Percentiles rank a stretch among this genome's conserved stretches.
These are phyloP conservation scores for Cryptococcus jaspeensis DNA, from an alignment of 1,284 basidiomycete genomes.

Conservation along the genomic window DNA sequence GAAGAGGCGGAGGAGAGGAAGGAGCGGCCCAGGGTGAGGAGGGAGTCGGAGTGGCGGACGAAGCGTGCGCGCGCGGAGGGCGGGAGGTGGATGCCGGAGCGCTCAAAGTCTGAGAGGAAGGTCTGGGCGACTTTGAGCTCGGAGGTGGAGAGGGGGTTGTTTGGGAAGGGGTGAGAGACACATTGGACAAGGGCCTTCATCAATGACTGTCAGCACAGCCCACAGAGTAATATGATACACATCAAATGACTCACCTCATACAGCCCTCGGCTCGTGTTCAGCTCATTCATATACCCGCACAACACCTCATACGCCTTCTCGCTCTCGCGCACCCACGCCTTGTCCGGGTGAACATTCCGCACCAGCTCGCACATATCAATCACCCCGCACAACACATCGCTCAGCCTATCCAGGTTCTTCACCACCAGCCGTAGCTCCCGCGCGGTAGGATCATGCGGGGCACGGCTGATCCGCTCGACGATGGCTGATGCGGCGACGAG, in stretches of 20 bases:
- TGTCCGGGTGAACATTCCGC: slow-evolving; percentile 87
- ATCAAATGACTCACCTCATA: slow-evolving; percentile 65
- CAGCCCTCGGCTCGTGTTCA: slow-evolving; percentile 91
- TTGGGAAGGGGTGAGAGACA: slow-evolving; percentile 32
- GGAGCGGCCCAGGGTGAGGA: slow-evolving; percentile 80
- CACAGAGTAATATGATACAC: neutral
- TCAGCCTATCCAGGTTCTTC: slow-evolving; percentile 90
- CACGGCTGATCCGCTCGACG: slow-evolving; percentile 52
- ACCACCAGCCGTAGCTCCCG: slow-evolving; percentile 75
- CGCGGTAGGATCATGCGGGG: slow-evolving; percentile 37
- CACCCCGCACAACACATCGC: slow-evolving; percentile 90
- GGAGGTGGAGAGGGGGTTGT: slow-evolving; percentile 37
- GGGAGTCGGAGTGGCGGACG: slow-evolving; percentile 85
- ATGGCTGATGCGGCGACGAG: slow-evolving; percentile 41
- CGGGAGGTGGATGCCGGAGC: slow-evolving; percentile 89
- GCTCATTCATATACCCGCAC: slow-evolving; percentile 94
- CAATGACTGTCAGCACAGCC: slow-evolving; percentile 4
- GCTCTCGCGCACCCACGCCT: slow-evolving; percentile 74
- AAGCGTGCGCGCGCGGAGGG: slow-evolving; percentile 72
- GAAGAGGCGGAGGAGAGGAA: slow-evolving; percentile 67
- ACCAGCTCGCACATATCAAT: slow-evolving; percentile 95
- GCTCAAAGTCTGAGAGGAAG: slow-evolving; percentile 95
- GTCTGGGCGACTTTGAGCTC: slow-evolving; percentile 75
- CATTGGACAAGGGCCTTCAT: slow-evolving; percentile 45
- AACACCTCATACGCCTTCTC: slow-evolving; percentile 86